Base-by-base conservation (phyloP, 352 stramenopile species). In the Globisporangium solare region DNA sequence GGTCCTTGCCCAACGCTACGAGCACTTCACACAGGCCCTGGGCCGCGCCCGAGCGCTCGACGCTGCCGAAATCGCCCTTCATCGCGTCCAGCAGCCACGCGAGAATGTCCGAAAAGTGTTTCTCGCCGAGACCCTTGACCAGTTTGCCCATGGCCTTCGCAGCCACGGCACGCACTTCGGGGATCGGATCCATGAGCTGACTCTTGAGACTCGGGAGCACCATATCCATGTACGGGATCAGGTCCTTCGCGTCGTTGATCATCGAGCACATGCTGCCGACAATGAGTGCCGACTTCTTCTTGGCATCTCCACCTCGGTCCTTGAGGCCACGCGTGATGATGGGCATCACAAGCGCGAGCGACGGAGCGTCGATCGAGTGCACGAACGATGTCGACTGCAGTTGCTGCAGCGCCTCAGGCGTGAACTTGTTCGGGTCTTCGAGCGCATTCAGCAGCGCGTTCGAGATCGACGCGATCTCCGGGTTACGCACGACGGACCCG, bases 211-310 rank as follows among this genome's bases (percentile, higher is more conserved):
- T 97, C 7, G 96, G 94, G 51, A 99, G 64, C 54, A 99, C 86
- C 32, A 89, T 97, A 35, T 97, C 82, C 43, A 99, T 86, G 72
- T 99, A 99, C 27, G 97, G 97, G 32, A 98, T 76, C 41, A 99
- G 84, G 68, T 99, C 96, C 74, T 97, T 95, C 21, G 96, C 73
- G 70, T 99, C 96, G 67, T 98, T 98, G 47, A 99, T 98, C 95
- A 99, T 99, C 6, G 92, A 96, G 64, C 94, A 98, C 75, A 99
- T 99, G 64, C 98, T 99, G 54, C 98, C 97, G 18, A 97, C 96
- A 67, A 99, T 99, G 5, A 99, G 76, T 6, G 97, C 97, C 22
- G 96, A 95, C 71, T 99, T 99, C 59, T 98, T 97, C 80, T 99
- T 99, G 13, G 96, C 92, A 51, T 98, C 97, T 47, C 96, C 96